A percentile compares a stretch with the other conserved stretches of the same genome.
These are phyloP conservation scores for Wickerhamiella kurtzmanii DNA, from an alignment of 805 yeast species.

Conservation along the genomic window DNA sequence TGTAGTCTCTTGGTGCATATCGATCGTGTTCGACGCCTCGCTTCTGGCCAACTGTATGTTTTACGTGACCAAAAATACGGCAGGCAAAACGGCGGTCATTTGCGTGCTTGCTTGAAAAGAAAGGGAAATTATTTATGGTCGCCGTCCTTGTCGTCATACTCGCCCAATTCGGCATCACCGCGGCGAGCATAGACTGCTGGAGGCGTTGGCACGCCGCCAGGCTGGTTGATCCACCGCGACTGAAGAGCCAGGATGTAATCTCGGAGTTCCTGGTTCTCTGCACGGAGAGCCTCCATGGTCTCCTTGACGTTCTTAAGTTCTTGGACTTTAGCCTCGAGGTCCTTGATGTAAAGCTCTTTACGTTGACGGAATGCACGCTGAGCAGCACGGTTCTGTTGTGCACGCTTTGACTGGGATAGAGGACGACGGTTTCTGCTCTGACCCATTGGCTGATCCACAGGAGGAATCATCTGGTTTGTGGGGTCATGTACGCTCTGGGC, in stretches of 20 bases:
- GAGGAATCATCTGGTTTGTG: slow-evolving; percentile 17
- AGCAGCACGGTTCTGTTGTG: slow-evolving; percentile 83
- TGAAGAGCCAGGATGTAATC: slow-evolving; percentile 62
- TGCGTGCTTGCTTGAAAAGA: neutral
- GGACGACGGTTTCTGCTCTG: slow-evolving; percentile 28
- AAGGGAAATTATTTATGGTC: slow-evolving; percentile 13
- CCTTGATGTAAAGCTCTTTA: slow-evolving; percentile 67
- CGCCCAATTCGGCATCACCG: slow-evolving; percentile 19
- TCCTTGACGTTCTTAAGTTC: slow-evolving; percentile 50
- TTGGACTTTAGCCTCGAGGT: slow-evolving; percentile 56
- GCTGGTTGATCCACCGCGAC: slow-evolving; percentile 45
- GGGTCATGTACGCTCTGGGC: slow-evolving; percentile 21
- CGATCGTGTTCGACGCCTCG: no score
- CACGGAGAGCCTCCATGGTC: slow-evolving; percentile 50
- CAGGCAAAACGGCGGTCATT: neutral
- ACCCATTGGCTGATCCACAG: slow-evolving; percentile 22
- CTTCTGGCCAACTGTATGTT: no score
- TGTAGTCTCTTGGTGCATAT: no score
- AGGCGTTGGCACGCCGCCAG: slow-evolving; percentile 34
- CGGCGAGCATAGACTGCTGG: slow-evolving; percentile 26
- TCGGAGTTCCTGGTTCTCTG: slow-evolving; percentile 58
- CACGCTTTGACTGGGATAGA: slow-evolving; percentile 60
- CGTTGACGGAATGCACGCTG: slow-evolving; percentile 84
- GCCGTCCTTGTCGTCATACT: slow-evolving; percentile 20
- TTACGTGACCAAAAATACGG: neutral